Percentiles rank a stretch among this genome's conserved stretches.
Conservation (phyloP, 2,329 filamentous ascomycete species). For the Diaporthe sp. region DNA sequence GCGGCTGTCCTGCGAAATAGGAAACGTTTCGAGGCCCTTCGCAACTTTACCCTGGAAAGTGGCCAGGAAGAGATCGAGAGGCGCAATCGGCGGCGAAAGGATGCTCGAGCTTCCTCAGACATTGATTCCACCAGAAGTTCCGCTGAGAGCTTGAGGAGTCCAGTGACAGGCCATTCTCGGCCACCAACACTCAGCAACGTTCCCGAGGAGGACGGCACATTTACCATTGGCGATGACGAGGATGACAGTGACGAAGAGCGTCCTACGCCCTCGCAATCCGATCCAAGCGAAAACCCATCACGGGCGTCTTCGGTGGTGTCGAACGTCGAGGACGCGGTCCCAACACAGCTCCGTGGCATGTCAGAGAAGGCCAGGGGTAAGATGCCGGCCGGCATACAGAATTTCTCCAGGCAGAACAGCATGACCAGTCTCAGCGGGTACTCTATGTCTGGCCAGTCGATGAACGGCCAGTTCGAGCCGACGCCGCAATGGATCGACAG, state of each 20-base stretch:
- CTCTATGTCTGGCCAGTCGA: conserved; percentile 69
- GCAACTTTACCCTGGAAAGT: conserved; percentile 91
- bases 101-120: conserved; percentile 65
- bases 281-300: conserved; percentile 73
- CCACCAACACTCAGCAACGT: conserved; percentile 74
- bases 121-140: conserved; percentile 70
- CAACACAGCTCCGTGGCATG: conserved; percentile 88
- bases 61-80: conserved; percentile 93
- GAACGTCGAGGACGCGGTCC: conserved; percentile 81
- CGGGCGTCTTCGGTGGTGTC: conserved; percentile 78
- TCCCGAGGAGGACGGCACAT: conserved; percentile 83
- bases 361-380: conserved; percentile 98
- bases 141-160: conserved; percentile 76
- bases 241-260: conserved; percentile 67
- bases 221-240: conserved; percentile 90
- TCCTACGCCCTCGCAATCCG: conserved; percentile 73
- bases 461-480: conserved; percentile 78
- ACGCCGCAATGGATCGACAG: conserved; percentile 89
- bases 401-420: conserved; percentile 92
- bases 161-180: conserved; percentile 66
- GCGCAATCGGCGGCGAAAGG: conserved; percentile 78
- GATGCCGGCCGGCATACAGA: conserved; percentile 86
- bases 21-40: conserved; percentile 86
- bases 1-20: conserved; percentile 84
- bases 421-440: conserved; percentile 82